phyloP scores from a whole-genome alignment of 1,284 basidiomycete species.

The Pseudomicrostroma phylloplanum region DNA sequence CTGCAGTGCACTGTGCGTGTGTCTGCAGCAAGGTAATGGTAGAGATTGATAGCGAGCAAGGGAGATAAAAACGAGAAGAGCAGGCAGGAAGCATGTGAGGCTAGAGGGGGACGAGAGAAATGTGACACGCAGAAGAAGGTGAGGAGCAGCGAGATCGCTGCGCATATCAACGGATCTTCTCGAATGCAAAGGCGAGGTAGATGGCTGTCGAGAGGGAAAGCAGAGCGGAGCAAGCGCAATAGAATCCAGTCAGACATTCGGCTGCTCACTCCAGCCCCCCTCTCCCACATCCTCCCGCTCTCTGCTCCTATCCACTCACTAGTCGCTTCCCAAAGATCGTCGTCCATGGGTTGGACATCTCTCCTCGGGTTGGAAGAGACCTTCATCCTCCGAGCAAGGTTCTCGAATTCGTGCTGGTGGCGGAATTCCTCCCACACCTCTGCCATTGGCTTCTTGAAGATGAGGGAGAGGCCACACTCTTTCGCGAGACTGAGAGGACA shows the following conservation, averaged over 20 bases:
- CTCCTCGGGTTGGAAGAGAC: conserved; percentile 18
- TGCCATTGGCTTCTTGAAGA: conserved; percentile 75
- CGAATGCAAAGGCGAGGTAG: conserved; percentile 45
- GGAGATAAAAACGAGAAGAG: not conserved
- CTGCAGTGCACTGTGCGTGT: not conserved
- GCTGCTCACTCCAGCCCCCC: too few relatives aligned
- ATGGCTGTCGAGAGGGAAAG: conserved; percentile 18
- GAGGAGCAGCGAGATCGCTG: not conserved
- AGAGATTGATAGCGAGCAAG: not conserved
- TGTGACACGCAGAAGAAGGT: not conserved
- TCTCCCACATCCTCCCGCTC: too few relatives aligned
- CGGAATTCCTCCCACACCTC: conserved; percentile 36
- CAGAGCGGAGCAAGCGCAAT: not conserved
- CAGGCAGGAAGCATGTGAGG: not conserved
- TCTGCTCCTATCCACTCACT: conserved; percentile 16
- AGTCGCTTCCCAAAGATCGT: conserved; percentile 45
- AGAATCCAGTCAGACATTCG: not conserved
- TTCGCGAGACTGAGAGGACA: conserved; percentile 64
- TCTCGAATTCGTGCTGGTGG: conserved; percentile 18
- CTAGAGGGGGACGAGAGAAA: not conserved
- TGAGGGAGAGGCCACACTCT: conserved; percentile 68
- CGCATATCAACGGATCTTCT: conserved; percentile 19
- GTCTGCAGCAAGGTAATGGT: not conserved
- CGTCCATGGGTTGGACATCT: conserved; percentile 25
- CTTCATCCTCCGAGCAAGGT: conserved; percentile 30